Evolutionary conservation across 2,329 filamentous ascomycete species (phyloP).

Genomic region (Eutypella sp.): DNA sequence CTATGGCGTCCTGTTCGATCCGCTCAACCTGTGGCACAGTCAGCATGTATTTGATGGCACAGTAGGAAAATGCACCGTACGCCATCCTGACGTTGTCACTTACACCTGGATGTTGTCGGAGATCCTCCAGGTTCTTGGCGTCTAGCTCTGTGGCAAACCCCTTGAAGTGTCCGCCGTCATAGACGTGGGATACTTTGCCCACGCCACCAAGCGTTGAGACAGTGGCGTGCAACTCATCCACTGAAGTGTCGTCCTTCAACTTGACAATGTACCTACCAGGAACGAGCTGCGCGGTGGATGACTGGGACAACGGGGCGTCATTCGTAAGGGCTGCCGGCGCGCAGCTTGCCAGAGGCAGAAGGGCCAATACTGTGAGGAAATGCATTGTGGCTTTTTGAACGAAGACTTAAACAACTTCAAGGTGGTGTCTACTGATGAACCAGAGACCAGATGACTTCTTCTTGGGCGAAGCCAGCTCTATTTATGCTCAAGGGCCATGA

Average conservation of each 20-base stretch:
- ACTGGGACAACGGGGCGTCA: not conserved
- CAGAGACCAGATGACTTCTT: not conserved
- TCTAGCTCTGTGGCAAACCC: constrained; percentile 6
- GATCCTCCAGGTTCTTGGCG: not conserved
- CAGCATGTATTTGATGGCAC: not conserved
- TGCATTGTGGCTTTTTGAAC: not conserved
- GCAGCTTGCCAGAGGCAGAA: not conserved
- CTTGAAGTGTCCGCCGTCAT: constrained; percentile 5
- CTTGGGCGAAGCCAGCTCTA: not conserved
- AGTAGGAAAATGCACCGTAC: not conserved
- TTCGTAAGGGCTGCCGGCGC: not conserved
- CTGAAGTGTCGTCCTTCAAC: constrained; percentile 4
- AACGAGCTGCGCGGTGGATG: not conserved
- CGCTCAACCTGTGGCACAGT: constrained; percentile 5
- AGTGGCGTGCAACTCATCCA: not conserved
- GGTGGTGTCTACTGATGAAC: not conserved
- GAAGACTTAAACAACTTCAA: not conserved
- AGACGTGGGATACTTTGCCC: constrained; percentile 3
- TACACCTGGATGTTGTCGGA: constrained; percentile 4
- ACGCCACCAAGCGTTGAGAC: not conserved
- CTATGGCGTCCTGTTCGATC: constrained; percentile 7
- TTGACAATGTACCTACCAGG: constrained; percentile 8
- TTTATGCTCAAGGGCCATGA: not conserved
- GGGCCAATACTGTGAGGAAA: not conserved
- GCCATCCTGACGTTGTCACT: not conserved